Base-by-base conservation (phyloP, 2,329 filamentous ascomycete genomes). In the Trichoderma citrinoviride region DNA sequence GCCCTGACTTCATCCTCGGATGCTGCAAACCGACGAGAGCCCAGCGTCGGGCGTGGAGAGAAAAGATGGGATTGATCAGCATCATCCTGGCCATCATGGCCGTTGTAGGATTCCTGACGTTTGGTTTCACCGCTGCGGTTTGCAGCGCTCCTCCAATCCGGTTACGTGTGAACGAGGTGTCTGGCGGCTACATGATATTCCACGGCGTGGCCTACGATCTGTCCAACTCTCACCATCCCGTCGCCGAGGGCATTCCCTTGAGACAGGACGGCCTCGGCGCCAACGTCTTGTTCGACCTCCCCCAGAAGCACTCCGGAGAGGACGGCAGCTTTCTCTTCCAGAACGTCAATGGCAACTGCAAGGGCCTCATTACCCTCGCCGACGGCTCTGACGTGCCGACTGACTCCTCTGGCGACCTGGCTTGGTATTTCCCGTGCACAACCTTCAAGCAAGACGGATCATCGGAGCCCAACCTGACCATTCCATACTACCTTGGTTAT, bases 301-400 rank as follows among this genome's bases (percentile, higher is more conserved):
- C 89, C 1, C 85, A 90, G 70, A 91, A 91, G 73, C 87, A 94
- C 71, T 89, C 88, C 63, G 95, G 93, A n/a, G 85, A 91, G 77
- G 96, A 99, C 74, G 94, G 92, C 65, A 98, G 93, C 74, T 99
- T 99, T 75, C 80, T 99, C 73, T 99, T 99, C 79, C 95, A 99
- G 76, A 96, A 98, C 70, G 95, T 99, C 76, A 99, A 99, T 71
- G 96, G 95, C 54, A 91, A 90, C 68, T 99, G 95, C 84, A 99
- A 98, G 79, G 90, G 85, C 10, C 78, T 98, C 64, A 97, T 99
- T 74, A 96, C 87, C 0, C 77, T 83, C 7, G 86, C 90, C 1
- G 74, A 83, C 1, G 82, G 82, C 63, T 96, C 93, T 0, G 89
- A 92, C 71, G 87, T 99, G 8, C 92, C 93, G 1, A 90, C 90